Evolutionary conservation across 345 rosid species (phyloP), one percentile per base, ranked within the genome.

Genomic region (Eucalyptus marginata): DNA sequence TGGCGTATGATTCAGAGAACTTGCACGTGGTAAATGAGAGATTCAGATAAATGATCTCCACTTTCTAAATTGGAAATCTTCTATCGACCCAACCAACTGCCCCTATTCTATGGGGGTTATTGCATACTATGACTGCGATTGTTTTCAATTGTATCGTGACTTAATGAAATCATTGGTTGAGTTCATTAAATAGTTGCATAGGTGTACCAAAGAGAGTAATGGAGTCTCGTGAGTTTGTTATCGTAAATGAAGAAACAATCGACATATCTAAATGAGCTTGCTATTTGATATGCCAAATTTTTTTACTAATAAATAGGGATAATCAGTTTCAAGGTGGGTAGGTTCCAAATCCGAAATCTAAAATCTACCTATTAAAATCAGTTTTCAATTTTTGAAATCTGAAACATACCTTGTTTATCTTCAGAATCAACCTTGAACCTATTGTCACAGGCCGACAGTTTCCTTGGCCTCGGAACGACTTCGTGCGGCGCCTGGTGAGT

Each of bases 321-420:
- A 10, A 56, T 24, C 3, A 56, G 1, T 56, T 56, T 56, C 1
- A 24, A 25, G 29, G 6, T 56, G 7, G 0, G 13, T 10, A 56
- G 6, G 6, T 56, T 56, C 10, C 12, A 24, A 1, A 56, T 56
- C 0, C 10, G 13, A 24, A 56, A 56, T 3, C 6, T 56, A 24
- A 22, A 56, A 56, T 1, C 6, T 25, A 24, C 0, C 0, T 56
- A 56, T 56, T 56, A 56, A 4, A 56, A 24, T 0, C 1, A 2
- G 4, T 56, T 56, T 4, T 22, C 1, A 24, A 0, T 22, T 56
- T 56, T 22, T 56, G 6, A 24, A 56, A 56, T 25, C 0, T 56
- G 2, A 56, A 56, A 56, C 13, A 0, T 24, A 0, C 3, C 3
- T 9, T 56, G 13, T 24, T 10, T 24, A 25, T 56, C 1, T 56